Percentiles rank a stretch among this genome's conserved stretches.
Conservation (phyloP, 768 basidiomycete species). For the Melanogaster broomeanus region DNA sequence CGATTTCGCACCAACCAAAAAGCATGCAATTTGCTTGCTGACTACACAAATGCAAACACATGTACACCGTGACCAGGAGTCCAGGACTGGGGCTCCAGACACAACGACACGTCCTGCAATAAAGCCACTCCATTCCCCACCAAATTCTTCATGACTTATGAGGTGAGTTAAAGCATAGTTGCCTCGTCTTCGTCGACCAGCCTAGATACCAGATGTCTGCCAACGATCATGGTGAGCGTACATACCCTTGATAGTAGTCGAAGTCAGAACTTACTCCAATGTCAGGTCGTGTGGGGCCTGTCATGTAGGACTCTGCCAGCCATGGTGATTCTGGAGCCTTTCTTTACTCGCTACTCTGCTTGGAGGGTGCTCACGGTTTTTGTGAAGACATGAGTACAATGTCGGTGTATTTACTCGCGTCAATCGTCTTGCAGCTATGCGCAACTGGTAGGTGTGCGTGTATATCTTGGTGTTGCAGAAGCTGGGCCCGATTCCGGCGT, state of each 20-base stretch:
- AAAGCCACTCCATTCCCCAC: too few relatives aligned
- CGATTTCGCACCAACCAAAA: too few relatives aligned
- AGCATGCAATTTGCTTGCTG: too few relatives aligned
- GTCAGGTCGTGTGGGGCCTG: constrained; percentile 64
- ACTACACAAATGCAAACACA: too few relatives aligned
- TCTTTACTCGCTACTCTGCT: background rate
- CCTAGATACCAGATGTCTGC: constrained; percentile 52
- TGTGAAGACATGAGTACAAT: constrained; percentile 52
- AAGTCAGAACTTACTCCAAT: background rate
- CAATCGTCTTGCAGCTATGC: constrained; percentile 46
- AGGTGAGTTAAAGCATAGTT: too few relatives aligned
- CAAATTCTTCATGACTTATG: too few relatives aligned
- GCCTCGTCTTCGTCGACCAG: constrained; percentile 36
- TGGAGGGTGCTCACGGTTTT: constrained; percentile 65
- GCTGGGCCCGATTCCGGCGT: constrained; percentile 75
- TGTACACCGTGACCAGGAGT: too few relatives aligned
- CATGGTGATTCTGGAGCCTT: constrained; percentile 7
- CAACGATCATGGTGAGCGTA: constrained; percentile 63
- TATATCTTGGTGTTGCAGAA: constrained; percentile 66
- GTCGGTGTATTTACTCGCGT: background rate
- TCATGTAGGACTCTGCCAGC: constrained; percentile 43
- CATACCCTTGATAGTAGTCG: background rate
- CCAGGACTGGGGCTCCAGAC: too few relatives aligned
- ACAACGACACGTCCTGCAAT: too few relatives aligned
- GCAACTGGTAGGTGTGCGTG: constrained; percentile 57